phyloP scores from a whole-genome alignment of 2,329 filamentous ascomycete species.

The Phaeosphaeria sp. region DNA sequence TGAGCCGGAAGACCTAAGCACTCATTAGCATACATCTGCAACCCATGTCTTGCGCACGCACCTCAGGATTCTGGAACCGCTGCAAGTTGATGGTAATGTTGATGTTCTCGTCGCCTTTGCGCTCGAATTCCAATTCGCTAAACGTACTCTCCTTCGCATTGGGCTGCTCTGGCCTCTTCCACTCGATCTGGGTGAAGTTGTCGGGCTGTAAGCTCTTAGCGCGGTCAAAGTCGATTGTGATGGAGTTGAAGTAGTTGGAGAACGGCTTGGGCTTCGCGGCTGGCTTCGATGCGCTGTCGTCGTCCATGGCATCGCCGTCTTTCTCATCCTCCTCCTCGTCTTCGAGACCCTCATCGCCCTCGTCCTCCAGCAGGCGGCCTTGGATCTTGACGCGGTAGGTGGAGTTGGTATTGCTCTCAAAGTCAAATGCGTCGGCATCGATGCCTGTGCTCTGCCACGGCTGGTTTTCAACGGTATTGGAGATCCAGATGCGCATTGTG shows the following conservation, averaged over 20 bases:
- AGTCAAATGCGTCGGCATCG: constrained; percentile 80
- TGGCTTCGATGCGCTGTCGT: constrained; percentile 55
- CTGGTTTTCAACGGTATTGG: constrained; percentile 92
- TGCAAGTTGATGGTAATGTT: constrained; percentile 89
- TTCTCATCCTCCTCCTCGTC: constrained; percentile 41
- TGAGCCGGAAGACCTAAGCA: constrained; percentile 70
- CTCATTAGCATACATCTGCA: neutral
- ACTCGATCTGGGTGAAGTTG: constrained; percentile 72
- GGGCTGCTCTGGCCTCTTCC: constrained; percentile 79
- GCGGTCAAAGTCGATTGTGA: constrained; percentile 68
- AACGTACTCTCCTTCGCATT: constrained; percentile 76
- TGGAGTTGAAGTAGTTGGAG: constrained; percentile 82
- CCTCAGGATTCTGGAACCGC: constrained; percentile 84
- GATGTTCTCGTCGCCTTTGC: constrained; percentile 88
- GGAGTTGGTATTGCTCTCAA: constrained; percentile 76
- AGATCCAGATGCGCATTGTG: constrained; percentile 91
- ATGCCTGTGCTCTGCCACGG: constrained; percentile 80
- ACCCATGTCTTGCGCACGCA: too few species aligned
- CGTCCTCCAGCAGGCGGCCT: constrained; percentile 74
- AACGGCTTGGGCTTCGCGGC: constrained; percentile 60
- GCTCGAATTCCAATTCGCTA: constrained; percentile 89
- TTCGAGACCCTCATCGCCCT: constrained; percentile 41
- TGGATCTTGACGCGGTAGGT: constrained; percentile 93
- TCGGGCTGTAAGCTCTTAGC: constrained; percentile 70
- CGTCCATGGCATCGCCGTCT: constrained; percentile 65